These are phyloP conservation scores for Populus hybrid DNA, from an alignment of 441 rosid genomes.

Conservation along the genomic window DNA sequence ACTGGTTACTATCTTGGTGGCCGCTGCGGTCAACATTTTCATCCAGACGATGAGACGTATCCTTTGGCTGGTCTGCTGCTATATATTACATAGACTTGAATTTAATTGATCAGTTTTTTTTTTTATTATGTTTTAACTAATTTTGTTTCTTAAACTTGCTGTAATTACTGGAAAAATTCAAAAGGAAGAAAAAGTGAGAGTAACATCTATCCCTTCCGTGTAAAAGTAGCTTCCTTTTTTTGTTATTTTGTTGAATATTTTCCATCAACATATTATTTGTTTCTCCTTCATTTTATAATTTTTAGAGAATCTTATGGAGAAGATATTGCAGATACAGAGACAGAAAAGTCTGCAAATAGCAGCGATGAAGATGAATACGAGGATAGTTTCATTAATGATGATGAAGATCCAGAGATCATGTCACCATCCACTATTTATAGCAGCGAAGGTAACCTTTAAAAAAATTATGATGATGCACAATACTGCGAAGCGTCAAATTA, in stretches of 20 bases:
- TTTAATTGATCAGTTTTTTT: not conserved
- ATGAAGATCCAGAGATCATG: constrained; percentile 29
- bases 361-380: constrained; percentile 55
- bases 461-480: not conserved
- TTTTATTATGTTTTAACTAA: not conserved
- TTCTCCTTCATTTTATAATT: constrained; percentile 27
- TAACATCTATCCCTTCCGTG: not conserved
- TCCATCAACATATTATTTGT: not conserved
- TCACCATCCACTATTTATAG: constrained; percentile 32
- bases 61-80: constrained; percentile 24
- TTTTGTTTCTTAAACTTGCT: not conserved
- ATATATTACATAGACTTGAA: not conserved
- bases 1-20: constrained; percentile 55
- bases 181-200: not conserved
- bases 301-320: constrained; percentile 75
- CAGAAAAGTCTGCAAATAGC: constrained; percentile 40
- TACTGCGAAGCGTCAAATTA: not conserved
- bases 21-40: constrained; percentile 6
- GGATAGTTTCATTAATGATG: constrained; percentile 75
- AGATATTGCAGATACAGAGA: constrained; percentile 63
- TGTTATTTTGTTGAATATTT: not conserved
- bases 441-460: constrained; percentile 34
- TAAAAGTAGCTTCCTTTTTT: not conserved
- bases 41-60: constrained; percentile 56
- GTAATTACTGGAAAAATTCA: not conserved